A percentile compares a stretch with the other conserved stretches of the same genome.
phyloP scores from a whole-genome alignment of 805 yeast species.

The Metschnikowia matae region DNA sequence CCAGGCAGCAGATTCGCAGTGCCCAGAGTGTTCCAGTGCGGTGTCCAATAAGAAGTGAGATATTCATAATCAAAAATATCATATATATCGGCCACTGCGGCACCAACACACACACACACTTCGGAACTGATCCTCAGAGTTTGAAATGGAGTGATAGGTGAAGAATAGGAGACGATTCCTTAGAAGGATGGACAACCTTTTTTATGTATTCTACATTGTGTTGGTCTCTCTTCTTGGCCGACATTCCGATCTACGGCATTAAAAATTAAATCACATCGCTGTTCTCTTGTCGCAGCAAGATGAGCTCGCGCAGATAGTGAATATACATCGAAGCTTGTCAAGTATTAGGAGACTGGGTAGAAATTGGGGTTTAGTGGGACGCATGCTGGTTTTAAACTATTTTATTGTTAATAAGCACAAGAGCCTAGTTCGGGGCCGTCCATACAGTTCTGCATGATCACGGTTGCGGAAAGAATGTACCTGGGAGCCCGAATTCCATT shows the following conservation, averaged over 20 bases:
- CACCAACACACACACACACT: neutral
- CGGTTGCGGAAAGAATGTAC: too few relatives aligned
- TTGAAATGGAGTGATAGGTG: neutral
- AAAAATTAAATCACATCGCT: neutral
- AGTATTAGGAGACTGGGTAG: too few relatives aligned
- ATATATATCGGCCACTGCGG: neutral
- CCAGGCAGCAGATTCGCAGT: slow-evolving; percentile 1
- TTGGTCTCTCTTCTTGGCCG: neutral
- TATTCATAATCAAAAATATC: slow-evolving; percentile 2
- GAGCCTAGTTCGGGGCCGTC: too few relatives aligned
- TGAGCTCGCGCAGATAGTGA: neutral
- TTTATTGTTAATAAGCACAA: too few relatives aligned
- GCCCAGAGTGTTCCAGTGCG: neutral
- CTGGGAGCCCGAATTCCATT: too few relatives aligned
- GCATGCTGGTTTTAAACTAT: too few relatives aligned
- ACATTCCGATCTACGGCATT: neutral
- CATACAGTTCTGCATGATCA: too few relatives aligned
- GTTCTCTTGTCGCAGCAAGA: neutral
- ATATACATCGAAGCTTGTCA: too few relatives aligned
- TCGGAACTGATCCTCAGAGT: too few relatives aligned
- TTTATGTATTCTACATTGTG: neutral
- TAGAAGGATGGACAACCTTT: too few relatives aligned
- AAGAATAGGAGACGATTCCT: neutral
- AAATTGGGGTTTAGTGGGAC: too few relatives aligned
- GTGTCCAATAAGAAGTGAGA: slow-evolving; percentile 1